Evolutionary conservation across 2,329 filamentous ascomycete species (phyloP), one percentile per base, ranked within the genome.

Genomic region (Ampelomyces quisqualis): DNA sequence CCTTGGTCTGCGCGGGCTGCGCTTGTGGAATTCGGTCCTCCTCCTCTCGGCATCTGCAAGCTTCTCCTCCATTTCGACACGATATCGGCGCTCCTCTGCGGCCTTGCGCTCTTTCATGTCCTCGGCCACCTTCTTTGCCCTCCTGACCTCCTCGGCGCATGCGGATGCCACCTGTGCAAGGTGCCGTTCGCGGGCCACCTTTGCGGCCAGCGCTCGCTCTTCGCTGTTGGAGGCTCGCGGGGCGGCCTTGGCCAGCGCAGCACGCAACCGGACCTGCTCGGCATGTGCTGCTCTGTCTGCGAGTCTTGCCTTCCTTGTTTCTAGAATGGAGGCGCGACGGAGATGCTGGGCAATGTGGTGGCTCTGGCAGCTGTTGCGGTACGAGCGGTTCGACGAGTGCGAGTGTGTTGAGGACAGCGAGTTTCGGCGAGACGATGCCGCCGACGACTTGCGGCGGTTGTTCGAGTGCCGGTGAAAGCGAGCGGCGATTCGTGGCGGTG

Each of bases 111-210:
- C 85, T 68, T 88, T 90, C 73, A 87, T 89, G 43, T 79, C 83
- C 65, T 89, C 86, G 10, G 87, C 87, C n/a, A 90, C 77, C 35
- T 86, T 84, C 73, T 91, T 91, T 37, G 87, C 87, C 50, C 86
- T 79, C 62, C 86, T 83, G 11, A 93, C 88, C 64, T 93, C 88
- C 66, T 90, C 87, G 14, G 88, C 88, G 61, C 88, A 91, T 45
- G 81, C 78, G 34, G 87, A 85, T 3, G 88, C 86, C 29, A 91
- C 90, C 64, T 90, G 87, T 7, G 86, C 87, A 13, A 93, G 70
- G 55, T 90, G 88, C 55, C 85, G 85, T 70, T 91, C 86, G 43
- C 88, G 79, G 1, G 87, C 85, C 51, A 88, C 79, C 48, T 89
- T 82, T 4, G 87, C 88, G 5, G 88, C 88, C 43, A 90, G 70